These are phyloP conservation scores for Furcasterigmium furcatum DNA, from an alignment of 2,329 filamentous ascomycete species.

Conservation along the genomic window DNA sequence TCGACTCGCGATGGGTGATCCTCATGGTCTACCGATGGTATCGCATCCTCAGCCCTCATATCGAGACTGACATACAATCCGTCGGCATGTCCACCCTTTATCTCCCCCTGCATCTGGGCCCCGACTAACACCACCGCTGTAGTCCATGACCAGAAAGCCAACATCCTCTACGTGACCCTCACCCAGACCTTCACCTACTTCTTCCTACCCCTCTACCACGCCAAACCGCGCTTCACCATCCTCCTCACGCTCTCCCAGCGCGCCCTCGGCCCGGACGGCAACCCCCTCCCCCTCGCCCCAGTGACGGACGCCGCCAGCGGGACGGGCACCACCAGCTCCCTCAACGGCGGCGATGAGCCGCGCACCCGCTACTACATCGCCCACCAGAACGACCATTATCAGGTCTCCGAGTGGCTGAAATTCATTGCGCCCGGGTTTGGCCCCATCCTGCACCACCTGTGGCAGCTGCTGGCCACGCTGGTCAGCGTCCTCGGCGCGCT, in stretches of 20 bases:
- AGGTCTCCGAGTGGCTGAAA: conserved; percentile 70
- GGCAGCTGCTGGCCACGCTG: conserved; percentile 62
- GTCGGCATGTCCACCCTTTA: conserved; percentile 32
- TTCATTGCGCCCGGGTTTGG: conserved; percentile 65
- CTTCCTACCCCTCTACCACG: conserved; percentile 71
- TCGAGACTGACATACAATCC: conserved; percentile 64
- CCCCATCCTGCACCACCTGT: conserved; percentile 47
- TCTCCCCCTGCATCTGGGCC: not conserved
- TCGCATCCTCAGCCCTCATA: conserved; percentile 74
- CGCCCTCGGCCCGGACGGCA: conserved; percentile 20
- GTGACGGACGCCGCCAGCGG: conserved; percentile 17
- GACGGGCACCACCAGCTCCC: not conserved
- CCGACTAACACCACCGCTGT: not conserved
- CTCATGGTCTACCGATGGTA: conserved; percentile 77
- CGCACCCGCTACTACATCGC: conserved; percentile 64
- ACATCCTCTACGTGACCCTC: conserved; percentile 69
- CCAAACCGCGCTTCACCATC: conserved; percentile 64
- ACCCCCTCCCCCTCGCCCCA: conserved; percentile 11
- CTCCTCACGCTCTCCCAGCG: conserved; percentile 59
- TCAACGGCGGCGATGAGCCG: conserved; percentile 11
- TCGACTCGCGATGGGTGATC: conserved; percentile 66
- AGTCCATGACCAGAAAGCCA: conserved; percentile 14
- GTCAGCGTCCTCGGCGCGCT: conserved; percentile 56
- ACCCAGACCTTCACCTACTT: conserved; percentile 75
- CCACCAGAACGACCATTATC: conserved; percentile 79